Conservation (phyloP, 164 flowering plant genomes). For the Dillenia turbinata region DNA sequence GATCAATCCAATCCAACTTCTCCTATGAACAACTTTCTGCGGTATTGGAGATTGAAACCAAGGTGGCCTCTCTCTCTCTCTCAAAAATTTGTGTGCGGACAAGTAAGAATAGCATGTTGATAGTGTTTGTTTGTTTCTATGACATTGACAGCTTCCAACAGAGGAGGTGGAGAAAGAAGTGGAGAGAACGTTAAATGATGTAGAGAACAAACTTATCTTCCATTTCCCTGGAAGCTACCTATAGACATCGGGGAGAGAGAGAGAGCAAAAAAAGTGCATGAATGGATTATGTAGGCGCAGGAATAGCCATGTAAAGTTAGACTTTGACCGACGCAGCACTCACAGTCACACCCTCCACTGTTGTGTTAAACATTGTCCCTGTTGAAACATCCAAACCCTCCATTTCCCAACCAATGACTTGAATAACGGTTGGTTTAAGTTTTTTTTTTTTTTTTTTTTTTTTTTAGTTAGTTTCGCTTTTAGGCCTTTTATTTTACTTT, state of each 20-base stretch:
- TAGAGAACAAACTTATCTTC: constrained; percentile 19
- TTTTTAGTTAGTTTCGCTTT: no score
- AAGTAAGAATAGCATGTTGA: neutral
- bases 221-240: constrained; percentile 1
- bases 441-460: no score
- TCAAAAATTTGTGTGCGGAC: neutral
- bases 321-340: no score
- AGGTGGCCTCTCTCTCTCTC: constrained; percentile 12
- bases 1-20: constrained; percentile 23
- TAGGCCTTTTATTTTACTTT: no score
- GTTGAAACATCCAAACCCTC: no score
- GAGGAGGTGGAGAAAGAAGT: constrained; percentile 29
- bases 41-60: constrained; percentile 21
- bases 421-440: no score
- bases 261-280: neutral
- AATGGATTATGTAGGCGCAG: neutral
- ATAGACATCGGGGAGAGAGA: neutral
- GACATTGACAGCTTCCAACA: constrained; percentile 13
- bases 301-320: neutral
- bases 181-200: constrained; percentile 22
- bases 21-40: constrained; percentile 24
- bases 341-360: no score
- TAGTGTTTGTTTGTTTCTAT: neutral
- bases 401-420: no score
- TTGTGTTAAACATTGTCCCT: no score